Evolutionary conservation across 1,139 yeast genomes (phyloP).

Genomic region (Suhomyces ambrosiae): DNA sequence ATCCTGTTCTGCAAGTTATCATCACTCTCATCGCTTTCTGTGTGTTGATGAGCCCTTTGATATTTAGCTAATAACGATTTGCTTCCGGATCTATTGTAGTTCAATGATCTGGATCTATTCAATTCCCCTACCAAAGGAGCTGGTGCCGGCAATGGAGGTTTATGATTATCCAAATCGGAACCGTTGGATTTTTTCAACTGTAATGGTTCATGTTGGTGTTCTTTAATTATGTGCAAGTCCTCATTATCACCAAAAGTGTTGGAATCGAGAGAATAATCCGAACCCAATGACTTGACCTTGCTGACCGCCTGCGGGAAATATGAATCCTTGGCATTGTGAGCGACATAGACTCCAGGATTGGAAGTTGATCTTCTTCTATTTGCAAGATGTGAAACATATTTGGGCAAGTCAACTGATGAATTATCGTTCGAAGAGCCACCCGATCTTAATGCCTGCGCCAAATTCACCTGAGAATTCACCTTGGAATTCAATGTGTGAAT

Average conservation of each 20-base stretch:
- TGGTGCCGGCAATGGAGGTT: slow-evolving; percentile 17
- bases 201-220: slow-evolving; percentile 20
- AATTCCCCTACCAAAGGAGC: slow-evolving; percentile 20
- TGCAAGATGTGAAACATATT: slow-evolving; percentile 14
- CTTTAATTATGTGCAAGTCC: slow-evolving; percentile 32
- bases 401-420: slow-evolving; percentile 34
- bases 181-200: slow-evolving; percentile 10
- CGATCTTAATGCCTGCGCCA: slow-evolving; percentile 29
- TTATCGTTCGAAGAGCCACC: slow-evolving; percentile 29
- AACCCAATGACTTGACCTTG: slow-evolving; percentile 19
- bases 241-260: slow-evolving; percentile 15
- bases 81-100: slow-evolving; percentile 27
- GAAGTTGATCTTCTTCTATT: slow-evolving; percentile 26
- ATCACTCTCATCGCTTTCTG: slow-evolving; percentile 19
- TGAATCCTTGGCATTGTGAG: slow-evolving; percentile 28
- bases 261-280: slow-evolving; percentile 23
- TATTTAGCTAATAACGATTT: slow-evolving; percentile 31
- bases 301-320: slow-evolving; percentile 32
- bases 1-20: slow-evolving; percentile 20
- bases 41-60: slow-evolving; percentile 24
- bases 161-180: background rate
- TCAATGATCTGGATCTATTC: slow-evolving; percentile 34
- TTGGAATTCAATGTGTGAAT: slow-evolving; percentile 42
- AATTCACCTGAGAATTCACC: slow-evolving; percentile 39
- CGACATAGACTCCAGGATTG: slow-evolving; percentile 23